Percentiles rank a stretch among this genome's conserved stretches.
phyloP scores from a whole-genome alignment of 495 filamentous ascomycete species.

The Friedmanniomyces simplex region DNA sequence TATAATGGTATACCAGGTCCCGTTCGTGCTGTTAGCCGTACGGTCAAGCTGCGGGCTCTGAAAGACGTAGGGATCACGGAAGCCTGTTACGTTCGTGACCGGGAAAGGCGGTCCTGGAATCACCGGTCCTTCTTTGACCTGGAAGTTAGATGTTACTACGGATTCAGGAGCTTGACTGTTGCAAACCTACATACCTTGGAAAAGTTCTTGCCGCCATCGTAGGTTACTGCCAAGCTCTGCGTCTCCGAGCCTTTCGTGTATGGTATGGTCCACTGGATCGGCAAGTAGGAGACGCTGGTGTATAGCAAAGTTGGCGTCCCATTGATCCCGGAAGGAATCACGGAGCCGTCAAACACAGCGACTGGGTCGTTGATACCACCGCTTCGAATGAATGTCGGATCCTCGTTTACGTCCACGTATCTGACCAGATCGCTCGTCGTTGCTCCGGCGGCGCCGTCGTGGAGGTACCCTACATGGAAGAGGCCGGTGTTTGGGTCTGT shows the following conservation, averaged over 20 bases:
- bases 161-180: too few relatives aligned
- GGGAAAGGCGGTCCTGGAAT: background rate
- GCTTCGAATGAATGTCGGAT: background rate
- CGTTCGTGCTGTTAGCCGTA: background rate
- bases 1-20: background rate
- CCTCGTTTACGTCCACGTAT: background rate
- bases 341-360: slow-evolving; percentile 1
- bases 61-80: slow-evolving; percentile 4
- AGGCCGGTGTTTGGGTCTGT: background rate
- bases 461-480: background rate
- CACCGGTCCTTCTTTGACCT: background rate
- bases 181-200: background rate
- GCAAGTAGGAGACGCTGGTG: slow-evolving; percentile 1
- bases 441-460: background rate
- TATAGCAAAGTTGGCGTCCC: background rate
- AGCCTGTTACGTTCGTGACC: slow-evolving; percentile 1
- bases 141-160: background rate
- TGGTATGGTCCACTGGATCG: slow-evolving; percentile 3
- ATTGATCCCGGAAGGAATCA: slow-evolving; percentile 3
- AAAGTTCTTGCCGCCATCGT: background rate
- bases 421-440: background rate
- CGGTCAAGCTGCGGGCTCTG: slow-evolving; percentile 1
- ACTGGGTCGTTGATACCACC: slow-evolving; percentile 1
- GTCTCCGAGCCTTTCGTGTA: background rate
- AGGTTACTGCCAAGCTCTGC: background rate